Evolutionary conservation across 345 rosid genomes (phyloP), one percentile per base, ranked within the genome.

Genomic region (Barbarea vulgaris): DNA sequence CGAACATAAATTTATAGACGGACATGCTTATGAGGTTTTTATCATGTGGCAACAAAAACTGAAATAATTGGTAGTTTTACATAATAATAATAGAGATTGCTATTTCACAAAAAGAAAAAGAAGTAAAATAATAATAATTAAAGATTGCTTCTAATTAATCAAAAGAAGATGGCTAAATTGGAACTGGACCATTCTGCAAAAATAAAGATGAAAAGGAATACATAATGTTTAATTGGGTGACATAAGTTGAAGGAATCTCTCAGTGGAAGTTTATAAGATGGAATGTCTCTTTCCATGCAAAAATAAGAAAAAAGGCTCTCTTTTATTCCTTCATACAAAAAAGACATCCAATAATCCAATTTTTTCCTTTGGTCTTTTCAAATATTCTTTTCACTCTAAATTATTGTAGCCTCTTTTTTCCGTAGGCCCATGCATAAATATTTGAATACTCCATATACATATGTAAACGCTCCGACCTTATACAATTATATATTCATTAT

Each of bases 321-420:
- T 37, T 44, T 76, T 76, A 68, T 61, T 76, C 74, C 62, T 76
- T 69, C 50, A 52, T 61, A 65, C 71, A 52, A 22, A 41, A 67
- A 69, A 68, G 57, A 42, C 57, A 28, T 75, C 52, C 79, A 67
- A 75, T 59, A 59, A 60, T 75, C 68, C 68, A 75, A 48, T 51
- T 58, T 19, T 52, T 67, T 50, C 54, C 73, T 67, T 75, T 75
- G 79, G 68, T 67, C 73, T 75, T 67, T 75, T 67, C 79, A 75
- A 37, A 59, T 75, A 59, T 75, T 75, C 61, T 67, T 75, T 39
- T 59, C 24, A 59, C 10, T 52, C 78, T 48, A 50, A 59, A 75
- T 67, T 58, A 67, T 67, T 50, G 17, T 25, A 25, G 8, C 11
- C 68, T 67, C 67, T 67, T 47, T 63, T 57, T 48, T 27, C 31